Percentiles rank a stretch among this genome's conserved stretches.
These are phyloP conservation scores for Ephemerocybe angulata DNA, from an alignment of 768 basidiomycete genomes.

Conservation along the genomic window DNA sequence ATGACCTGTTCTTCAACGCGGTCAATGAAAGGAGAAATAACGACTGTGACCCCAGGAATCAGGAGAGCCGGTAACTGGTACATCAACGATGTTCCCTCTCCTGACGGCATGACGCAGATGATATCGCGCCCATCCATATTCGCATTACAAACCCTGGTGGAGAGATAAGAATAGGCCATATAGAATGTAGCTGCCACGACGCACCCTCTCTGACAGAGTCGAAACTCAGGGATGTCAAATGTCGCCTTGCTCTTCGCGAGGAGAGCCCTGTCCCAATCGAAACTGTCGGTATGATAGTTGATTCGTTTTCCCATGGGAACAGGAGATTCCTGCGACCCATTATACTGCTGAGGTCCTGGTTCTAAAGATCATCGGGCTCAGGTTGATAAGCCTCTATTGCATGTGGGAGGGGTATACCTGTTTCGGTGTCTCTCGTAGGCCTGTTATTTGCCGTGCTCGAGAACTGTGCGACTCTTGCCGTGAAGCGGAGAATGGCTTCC, in stretches of 20 bases:
- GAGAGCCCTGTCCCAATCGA: constrained; percentile 61
- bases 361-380: background rate
- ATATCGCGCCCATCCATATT: constrained; percentile 84
- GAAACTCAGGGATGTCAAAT: constrained; percentile 65
- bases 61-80: constrained; percentile 90
- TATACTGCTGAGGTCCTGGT: background rate
- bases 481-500: background rate
- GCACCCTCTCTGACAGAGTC: constrained; percentile 84
- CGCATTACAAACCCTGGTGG: constrained; percentile 75
- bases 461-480: background rate
- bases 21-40: constrained; percentile 79
- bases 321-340: too few relatives aligned
- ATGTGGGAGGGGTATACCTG: background rate
- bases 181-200: constrained; percentile 20
- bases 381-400: background rate
- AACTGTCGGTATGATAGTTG: constrained; percentile 53
- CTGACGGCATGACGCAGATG: constrained; percentile 86
- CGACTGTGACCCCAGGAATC: constrained; percentile 74
- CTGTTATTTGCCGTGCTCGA: too few relatives aligned
- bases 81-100: constrained; percentile 89
- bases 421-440: background rate
- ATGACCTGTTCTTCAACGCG: constrained; percentile 79
- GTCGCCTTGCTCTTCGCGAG: constrained; percentile 56
- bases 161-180: background rate
- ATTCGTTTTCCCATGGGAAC: constrained; percentile 29